Evolutionary conservation across 2,329 filamentous ascomycete species (phyloP).

Genomic region (Colletotrichum falcatum): DNA sequence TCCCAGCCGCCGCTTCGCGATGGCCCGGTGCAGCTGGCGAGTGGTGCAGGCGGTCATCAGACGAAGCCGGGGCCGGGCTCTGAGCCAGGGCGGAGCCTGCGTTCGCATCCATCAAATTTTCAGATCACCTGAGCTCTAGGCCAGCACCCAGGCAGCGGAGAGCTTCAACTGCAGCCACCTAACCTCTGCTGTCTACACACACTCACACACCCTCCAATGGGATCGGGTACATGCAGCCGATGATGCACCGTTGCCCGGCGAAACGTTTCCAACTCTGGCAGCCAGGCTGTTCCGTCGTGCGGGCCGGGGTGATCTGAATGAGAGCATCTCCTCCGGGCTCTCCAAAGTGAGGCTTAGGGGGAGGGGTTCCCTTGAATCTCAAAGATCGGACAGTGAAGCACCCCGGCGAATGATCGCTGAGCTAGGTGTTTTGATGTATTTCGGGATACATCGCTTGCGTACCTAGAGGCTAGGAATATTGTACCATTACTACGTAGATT

Average conservation of each 20-base stretch:
- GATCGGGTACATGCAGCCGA: constrained; percentile 24
- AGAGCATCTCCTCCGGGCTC: neutral
- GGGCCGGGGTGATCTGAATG: neutral
- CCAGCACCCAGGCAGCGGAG: constrained; percentile 33
- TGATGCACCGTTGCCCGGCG: constrained; percentile 20
- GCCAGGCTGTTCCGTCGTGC: neutral
- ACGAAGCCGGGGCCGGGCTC: constrained; percentile 37
- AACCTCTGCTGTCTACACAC: constrained; percentile 23
- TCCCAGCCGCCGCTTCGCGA: constrained; percentile 30
- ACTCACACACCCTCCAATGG: constrained; percentile 14
- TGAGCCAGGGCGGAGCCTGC: constrained; percentile 37
- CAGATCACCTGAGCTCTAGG: constrained; percentile 39
- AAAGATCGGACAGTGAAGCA: constrained; percentile 1
- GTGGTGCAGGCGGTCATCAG: constrained; percentile 35
- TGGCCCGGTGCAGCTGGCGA: constrained; percentile 30
- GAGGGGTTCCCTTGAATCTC: neutral
- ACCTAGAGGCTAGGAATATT: too few species aligned
- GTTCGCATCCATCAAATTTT: constrained; percentile 38
- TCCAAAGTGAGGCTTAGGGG: neutral
- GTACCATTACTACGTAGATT: neutral
- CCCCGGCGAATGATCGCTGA: constrained; percentile 17
- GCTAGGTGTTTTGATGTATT: neutral
- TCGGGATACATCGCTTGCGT: constrained; percentile 4
- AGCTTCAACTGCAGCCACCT: constrained; percentile 3
- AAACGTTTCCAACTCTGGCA: constrained; percentile 22